Conservation (phyloP, 129 eudicot species). For the Centaurea solstitialis region DNA sequence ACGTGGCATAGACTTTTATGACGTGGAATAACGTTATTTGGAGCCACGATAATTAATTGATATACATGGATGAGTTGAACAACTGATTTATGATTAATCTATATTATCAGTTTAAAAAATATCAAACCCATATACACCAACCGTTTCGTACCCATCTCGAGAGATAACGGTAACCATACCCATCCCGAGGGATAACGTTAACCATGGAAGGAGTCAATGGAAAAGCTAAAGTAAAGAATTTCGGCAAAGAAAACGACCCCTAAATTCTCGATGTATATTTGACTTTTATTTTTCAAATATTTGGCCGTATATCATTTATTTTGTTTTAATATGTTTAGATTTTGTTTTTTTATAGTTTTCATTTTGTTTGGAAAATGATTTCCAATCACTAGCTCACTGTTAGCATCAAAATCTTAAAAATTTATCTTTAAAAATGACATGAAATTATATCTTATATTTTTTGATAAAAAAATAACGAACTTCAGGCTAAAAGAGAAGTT, state of each 20-base stretch:
- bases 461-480: too few species aligned
- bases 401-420: too few species aligned
- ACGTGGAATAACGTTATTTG: too few species aligned
- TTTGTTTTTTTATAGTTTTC: too few species aligned
- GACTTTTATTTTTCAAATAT: not conserved
- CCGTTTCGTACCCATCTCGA: not conserved
- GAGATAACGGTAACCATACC: not conserved
- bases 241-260: slow-evolving; percentile 14
- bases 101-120: too few species aligned
- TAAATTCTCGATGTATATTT: not conserved
- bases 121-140: not conserved
- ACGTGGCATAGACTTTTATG: too few species aligned
- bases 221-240: slow-evolving; percentile 11
- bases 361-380: too few species aligned
- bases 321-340: not conserved
- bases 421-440: too few species aligned
- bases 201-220: not conserved
- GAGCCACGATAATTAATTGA: too few species aligned
- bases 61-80: not conserved
- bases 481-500: too few species aligned
- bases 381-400: too few species aligned
- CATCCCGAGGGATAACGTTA: not conserved
- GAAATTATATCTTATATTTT: too few species aligned
- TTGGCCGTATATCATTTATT: not conserved
- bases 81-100: not conserved